Percentiles rank a stretch among this genome's conserved stretches.
Conservation (phyloP, 805 yeast species). For the Ogataea pignaliae region DNA sequence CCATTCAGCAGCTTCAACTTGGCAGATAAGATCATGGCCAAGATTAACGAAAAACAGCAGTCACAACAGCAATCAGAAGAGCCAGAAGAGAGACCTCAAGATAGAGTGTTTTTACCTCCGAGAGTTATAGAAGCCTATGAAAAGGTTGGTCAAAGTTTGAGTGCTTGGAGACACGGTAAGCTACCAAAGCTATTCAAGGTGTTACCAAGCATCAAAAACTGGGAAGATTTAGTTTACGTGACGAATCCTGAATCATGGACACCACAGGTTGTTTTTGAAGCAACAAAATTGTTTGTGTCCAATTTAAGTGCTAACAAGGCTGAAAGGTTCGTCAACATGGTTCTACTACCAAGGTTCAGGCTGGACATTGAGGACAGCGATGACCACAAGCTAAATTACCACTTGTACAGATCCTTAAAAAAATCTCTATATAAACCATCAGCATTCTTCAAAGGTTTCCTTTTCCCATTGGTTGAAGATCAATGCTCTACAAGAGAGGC, state of each 20-base stretch:
- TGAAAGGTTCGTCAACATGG: conserved; percentile 69
- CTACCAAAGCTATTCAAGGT: conserved; percentile 95
- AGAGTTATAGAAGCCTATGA: conserved; percentile 94
- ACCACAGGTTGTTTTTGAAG: conserved; percentile 91
- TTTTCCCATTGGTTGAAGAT: conserved; percentile 85
- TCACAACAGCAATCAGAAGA: conserved; percentile 25
- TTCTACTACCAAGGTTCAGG: conserved; percentile 69
- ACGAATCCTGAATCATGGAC: conserved; percentile 94
- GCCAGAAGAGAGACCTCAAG: conserved; percentile 39
- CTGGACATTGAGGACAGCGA: conserved; percentile 66
- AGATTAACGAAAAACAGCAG: conserved; percentile 62
- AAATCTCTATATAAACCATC: conserved; percentile 95
- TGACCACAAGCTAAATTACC: conserved; percentile 81
- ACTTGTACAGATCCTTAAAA: conserved; percentile 84
- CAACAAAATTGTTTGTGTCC: conserved; percentile 90
- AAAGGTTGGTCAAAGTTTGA: conserved; percentile 80
- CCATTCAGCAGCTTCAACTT: conserved; percentile 54
- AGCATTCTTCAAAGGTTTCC: conserved; percentile 94
- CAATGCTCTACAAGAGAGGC: conserved; percentile 93
- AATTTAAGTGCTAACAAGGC: conserved; percentile 85
- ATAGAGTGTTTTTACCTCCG: conserved; percentile 87
- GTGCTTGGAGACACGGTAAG: conserved; percentile 92
- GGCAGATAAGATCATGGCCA: conserved; percentile 92
- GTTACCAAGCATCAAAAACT: conserved; percentile 84
- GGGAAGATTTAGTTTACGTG: conserved; percentile 93